Conservation (phyloP, 345 rosid species). For the Boechera stricta region DNA sequence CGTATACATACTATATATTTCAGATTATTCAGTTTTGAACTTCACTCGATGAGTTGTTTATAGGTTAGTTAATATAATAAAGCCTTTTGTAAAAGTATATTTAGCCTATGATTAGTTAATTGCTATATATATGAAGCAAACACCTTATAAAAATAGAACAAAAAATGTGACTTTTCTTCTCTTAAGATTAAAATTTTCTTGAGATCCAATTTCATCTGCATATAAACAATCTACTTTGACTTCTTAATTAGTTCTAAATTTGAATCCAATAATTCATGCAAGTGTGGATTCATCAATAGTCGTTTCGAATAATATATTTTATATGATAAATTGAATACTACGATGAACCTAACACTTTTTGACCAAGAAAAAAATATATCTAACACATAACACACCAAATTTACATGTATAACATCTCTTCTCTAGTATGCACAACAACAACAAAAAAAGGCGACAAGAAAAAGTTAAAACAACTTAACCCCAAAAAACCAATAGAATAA, state of each 20-base stretch:
- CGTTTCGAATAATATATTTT: neutral
- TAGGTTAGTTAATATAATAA: neutral
- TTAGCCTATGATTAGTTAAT: neutral
- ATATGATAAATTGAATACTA: neutral
- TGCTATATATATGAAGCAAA: neutral
- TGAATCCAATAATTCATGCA: neutral
- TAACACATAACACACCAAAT: neutral
- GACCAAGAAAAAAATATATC: neutral
- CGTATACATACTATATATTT: neutral
- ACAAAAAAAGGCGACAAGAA: neutral
- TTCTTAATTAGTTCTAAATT: neutral
- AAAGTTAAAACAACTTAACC: neutral
- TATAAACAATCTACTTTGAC: neutral
- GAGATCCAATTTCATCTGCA: neutral
- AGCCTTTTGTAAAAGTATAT: neutral
- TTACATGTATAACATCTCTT: neutral
- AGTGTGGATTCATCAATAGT: neutral
- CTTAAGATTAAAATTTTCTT: neutral
- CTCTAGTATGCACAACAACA: neutral
- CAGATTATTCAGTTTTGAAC: neutral
- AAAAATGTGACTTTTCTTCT: neutral
- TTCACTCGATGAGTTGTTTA: neutral
- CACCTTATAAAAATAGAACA: neutral
- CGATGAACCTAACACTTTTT: slow-evolving; percentile 8
- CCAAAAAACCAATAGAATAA: neutral